Base-by-base conservation (phyloP, 345 rosid genomes). In the Sonneratia caseolaris region DNA sequence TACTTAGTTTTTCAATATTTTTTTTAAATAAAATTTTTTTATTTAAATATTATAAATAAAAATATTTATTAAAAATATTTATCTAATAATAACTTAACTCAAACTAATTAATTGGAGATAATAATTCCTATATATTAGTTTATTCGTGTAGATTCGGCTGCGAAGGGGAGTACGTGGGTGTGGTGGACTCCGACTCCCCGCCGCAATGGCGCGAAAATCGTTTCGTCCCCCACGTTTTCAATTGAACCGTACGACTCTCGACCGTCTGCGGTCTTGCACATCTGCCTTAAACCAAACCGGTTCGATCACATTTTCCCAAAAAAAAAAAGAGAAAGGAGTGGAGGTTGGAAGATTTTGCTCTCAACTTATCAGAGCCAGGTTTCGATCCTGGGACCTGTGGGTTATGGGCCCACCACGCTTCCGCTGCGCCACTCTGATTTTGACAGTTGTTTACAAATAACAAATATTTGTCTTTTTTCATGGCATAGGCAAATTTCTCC, bases 341-440 rank as follows among this genome's bases (percentile, higher is more conserved):
- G n/a, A 45, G 10, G 1, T 6, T 56, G 62, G 62, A 12, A 56
- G 62, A 32, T 59, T 19, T 59, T n/a, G 32, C 64, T 59, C 66
- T 27, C 7, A 3, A 27, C 4, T 0, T 84, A 84, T 85, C 86
- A 84, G 81, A 82, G 82, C 84, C 88, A 82, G 88, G 87, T 87
- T 88, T 85, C 90, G 88, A 89, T 87, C 92, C 84, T 78, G 82
- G 89, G 86, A 85, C 86, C 88, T 87, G 85, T 89, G 89, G 89
- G 87, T 85, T 90, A 88, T 85, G 87, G 91, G 89, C 87, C 90
- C 88, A 86, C 86, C 87, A 86, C 86, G 87, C 91, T 84, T 88
- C 89, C 89, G 87, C 92, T 86, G 89, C 92, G 87, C 90, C 89
- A 88, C 91, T 91, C 85, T 88, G 90, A 88, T 90, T 61, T 67